Conservation (phyloP, 2,329 filamentous ascomycete genomes). For the Aspergillus sp. region DNA sequence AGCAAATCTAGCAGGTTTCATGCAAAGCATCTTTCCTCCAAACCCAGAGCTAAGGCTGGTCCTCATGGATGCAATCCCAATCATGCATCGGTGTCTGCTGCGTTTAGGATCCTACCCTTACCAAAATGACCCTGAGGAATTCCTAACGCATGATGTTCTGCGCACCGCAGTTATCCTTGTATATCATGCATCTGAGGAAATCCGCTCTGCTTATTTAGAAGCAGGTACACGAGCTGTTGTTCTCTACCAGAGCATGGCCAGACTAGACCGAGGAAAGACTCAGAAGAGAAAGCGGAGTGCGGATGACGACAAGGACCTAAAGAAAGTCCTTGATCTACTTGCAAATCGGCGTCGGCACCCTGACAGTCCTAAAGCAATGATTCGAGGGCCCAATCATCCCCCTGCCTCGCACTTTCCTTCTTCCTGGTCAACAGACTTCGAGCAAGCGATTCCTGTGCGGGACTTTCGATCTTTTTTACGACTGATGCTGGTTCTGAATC, state of each 20-base stretch:
- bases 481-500: too few relatives aligned
- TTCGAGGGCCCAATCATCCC: too few relatives aligned
- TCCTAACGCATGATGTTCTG: neutral
- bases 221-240: neutral
- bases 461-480: too few relatives aligned
- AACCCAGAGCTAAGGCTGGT: neutral
- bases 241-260: neutral
- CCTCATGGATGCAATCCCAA: neutral
- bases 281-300: neutral
- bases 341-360: too few relatives aligned
- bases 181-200: neutral
- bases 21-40: neutral
- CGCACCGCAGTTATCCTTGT: neutral
- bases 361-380: too few relatives aligned
- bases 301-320: neutral
- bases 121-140: neutral
- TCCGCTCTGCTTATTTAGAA: neutral
- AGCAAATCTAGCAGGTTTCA: neutral
- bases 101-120: slow-evolving; percentile 1
- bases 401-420: too few relatives aligned
- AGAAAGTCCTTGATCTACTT: too few relatives aligned
- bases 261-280: neutral
- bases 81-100: slow-evolving; percentile 1
- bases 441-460: too few relatives aligned
- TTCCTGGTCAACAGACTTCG: too few relatives aligned